These are phyloP conservation scores for Cyberlindnera amylophila DNA, from an alignment of 805 yeast species.

Conservation along the genomic window DNA sequence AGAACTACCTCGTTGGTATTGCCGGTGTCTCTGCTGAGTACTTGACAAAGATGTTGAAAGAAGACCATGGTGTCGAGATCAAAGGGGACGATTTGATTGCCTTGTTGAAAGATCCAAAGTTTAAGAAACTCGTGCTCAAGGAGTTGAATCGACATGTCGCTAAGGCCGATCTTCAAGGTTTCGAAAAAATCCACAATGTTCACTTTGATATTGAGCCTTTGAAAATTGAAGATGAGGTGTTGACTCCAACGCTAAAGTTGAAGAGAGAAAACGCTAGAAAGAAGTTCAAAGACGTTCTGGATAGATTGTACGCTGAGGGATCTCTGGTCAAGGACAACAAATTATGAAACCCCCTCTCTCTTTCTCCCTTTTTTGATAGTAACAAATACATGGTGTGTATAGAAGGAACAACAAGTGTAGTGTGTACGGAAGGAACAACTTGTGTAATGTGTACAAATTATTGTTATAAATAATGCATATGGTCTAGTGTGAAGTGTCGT, in stretches of 20 bases:
- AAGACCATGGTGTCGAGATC: conserved; percentile 13
- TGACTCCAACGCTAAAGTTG: conserved; percentile 64
- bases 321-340: conserved; percentile 29
- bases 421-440: no score
- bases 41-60: conserved; percentile 14
- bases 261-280: conserved; percentile 47
- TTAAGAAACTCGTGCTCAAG: conserved; percentile 17
- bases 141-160: conserved; percentile 22
- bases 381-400: neutral
- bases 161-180: conserved; percentile 31
- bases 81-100: conserved; percentile 12
- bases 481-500: no score
- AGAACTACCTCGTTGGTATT: conserved; percentile 57
- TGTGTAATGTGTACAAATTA: no score
- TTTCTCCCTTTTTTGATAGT: no score
- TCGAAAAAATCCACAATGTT: conserved; percentile 58
- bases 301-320: conserved; percentile 49
- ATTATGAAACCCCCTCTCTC: conserved; percentile 13
- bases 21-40: conserved; percentile 52
- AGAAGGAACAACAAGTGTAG: neutral
- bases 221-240: conserved; percentile 50
- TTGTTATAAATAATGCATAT: no score
- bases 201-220: conserved; percentile 54
- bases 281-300: conserved; percentile 38
- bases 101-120: conserved; percentile 19